Percentiles rank a stretch among this genome's conserved stretches.
These are phyloP conservation scores for Nemania sp. DNA, from an alignment of 2,329 filamentous ascomycete species.

Conservation along the genomic window DNA sequence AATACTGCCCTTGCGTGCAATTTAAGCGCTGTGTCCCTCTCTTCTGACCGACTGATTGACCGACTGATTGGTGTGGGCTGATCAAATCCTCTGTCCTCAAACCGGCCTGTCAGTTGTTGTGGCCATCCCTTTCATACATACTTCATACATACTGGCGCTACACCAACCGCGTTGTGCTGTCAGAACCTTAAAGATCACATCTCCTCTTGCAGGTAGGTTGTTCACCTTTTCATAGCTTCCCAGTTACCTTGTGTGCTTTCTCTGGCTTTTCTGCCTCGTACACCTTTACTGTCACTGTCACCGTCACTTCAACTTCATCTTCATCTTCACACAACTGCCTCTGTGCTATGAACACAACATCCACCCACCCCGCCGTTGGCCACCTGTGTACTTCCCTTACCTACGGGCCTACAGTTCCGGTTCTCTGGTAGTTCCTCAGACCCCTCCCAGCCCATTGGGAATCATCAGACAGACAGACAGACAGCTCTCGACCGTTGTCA, in stretches of 20 bases:
- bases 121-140: conserved; percentile 19
- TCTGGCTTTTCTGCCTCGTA: conserved; percentile 13
- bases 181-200: conserved; percentile 18
- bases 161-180: conserved; percentile 12
- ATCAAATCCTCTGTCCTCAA: conserved; percentile 6
- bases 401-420: neutral
- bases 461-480: neutral
- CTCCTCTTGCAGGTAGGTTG: neutral
- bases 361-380: neutral
- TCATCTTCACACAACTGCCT: neutral
- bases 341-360: conserved; percentile 7
- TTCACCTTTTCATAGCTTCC: neutral
- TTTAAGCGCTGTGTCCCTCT: no score
- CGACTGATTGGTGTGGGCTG: neutral
- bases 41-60: conserved; percentile 9
- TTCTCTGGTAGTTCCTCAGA: conserved; percentile 1
- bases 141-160: conserved; percentile 6
- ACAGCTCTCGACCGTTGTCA: neutral
- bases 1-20: no score
- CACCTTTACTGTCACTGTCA: no score
- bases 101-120: conserved; percentile 4
- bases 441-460: neutral
- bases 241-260: conserved; percentile 1
- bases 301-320: no score
- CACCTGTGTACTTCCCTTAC: no score